Evolutionary conservation across 2,329 filamentous ascomycete species (phyloP).

Genomic region (Capronia coronata): DNA sequence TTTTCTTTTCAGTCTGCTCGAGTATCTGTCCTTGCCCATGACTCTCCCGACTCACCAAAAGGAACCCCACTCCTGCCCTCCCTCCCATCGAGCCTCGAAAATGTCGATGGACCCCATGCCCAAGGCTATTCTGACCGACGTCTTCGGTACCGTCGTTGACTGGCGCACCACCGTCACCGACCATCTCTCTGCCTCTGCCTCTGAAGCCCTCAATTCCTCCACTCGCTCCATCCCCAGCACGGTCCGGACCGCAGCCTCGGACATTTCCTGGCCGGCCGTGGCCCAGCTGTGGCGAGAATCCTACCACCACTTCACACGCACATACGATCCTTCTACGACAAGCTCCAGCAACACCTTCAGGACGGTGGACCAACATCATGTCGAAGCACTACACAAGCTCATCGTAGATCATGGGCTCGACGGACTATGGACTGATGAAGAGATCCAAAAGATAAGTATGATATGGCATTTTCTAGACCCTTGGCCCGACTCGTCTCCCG

Average conservation of each 20-base stretch:
- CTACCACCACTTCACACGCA: constrained; percentile 57
- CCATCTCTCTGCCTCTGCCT: constrained; percentile 50
- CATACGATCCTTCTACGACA: constrained; percentile 32
- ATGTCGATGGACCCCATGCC: constrained; percentile 31
- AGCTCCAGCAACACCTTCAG: constrained; percentile 47
- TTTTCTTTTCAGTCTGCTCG: too few species aligned
- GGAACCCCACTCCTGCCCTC: background rate
- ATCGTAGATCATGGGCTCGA: constrained; percentile 51
- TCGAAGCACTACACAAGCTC: constrained; percentile 54
- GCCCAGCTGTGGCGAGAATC: constrained; percentile 63
- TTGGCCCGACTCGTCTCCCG: constrained; percentile 57
- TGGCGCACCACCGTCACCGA: constrained; percentile 63
- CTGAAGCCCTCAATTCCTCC: constrained; percentile 44
- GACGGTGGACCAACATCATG: constrained; percentile 66
- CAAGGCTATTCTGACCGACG: constrained; percentile 64
- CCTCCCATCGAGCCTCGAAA: background rate
- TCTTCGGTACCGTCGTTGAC: constrained; percentile 75
- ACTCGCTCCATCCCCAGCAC: constrained; percentile 41
- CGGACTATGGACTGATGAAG: constrained; percentile 55
- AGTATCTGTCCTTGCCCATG: background rate
- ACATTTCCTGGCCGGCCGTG: constrained; percentile 57
- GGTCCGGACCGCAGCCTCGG: constrained; percentile 47
- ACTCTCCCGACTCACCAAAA: too few species aligned
- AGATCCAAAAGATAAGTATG: constrained; percentile 58
- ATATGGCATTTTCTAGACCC: constrained; percentile 67